Base-by-base conservation (phyloP, 2,329 filamentous ascomycete species). In the Coleophoma cylindrospora region DNA sequence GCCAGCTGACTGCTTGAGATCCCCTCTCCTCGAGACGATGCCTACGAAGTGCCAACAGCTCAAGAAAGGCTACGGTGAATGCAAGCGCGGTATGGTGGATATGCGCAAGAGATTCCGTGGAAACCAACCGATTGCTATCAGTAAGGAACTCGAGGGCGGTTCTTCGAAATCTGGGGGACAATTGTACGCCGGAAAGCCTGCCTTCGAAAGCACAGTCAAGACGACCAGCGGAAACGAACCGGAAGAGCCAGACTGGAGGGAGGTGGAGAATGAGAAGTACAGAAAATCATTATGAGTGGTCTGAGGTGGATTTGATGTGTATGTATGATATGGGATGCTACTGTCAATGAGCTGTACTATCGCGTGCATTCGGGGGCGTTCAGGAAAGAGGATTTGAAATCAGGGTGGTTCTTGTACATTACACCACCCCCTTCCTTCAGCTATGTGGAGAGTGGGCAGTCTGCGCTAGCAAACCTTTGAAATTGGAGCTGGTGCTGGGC, bases 31-130 rank as follows among this genome's bases (percentile, higher is more conserved):
- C 67, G 85, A 94, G 56, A 86, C 84, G 7, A 83, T 99, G 13
- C 92, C 94, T 17, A 85, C 81, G 21, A 85, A 87, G 70, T 99
- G 94, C 72, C 90, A 92, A 67, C 92, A 96, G 70, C 80, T 99
- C 53, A 90, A 92, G 68, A 91, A 90, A 68, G 90, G 91, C 43
- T 94, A 95, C 63, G 88, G 89, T 67, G 89, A 96, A 67, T 99
- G 94, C 80, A 95, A 95, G 65, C 87, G 92, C 57, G 94, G 94
- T 57, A 83, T 95, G 83, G 87, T 97, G 61, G 94, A 99, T 69
- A 99, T 99, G 94, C 89, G 94, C 68, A 97, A 97, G 74, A 87
- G 94, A 34, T 97, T 99, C 72, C 83, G 94, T 50, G 94, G 94
- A 51, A 97, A 97, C 74, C 83, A 90, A 68, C 91, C 94, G 48